phyloP scores from a whole-genome alignment of 352 stramenopile genomes.

The Elongisporangium anandrum region DNA sequence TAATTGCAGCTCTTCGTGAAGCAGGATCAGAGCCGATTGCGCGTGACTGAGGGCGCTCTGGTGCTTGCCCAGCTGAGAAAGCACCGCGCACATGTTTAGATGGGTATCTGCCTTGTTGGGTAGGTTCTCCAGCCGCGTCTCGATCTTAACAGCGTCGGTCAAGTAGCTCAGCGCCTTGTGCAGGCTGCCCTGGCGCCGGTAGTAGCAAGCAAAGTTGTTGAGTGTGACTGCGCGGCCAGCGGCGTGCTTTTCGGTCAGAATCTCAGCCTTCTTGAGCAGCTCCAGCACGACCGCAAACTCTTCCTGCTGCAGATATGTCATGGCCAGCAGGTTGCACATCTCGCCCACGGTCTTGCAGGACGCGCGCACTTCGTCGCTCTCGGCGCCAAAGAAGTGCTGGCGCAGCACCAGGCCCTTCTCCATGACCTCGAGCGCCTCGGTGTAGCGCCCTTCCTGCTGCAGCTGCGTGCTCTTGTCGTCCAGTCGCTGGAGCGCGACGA shows the following conservation, averaged over 20 bases:
- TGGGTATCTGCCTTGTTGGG: slow-evolving; percentile 92
- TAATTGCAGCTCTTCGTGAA: slow-evolving; percentile 91
- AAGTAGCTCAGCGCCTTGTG: slow-evolving; percentile 90
- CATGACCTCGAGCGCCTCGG: slow-evolving; percentile 92
- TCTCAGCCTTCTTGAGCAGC: slow-evolving; percentile 93
- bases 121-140: slow-evolving; percentile 78
- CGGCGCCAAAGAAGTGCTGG: slow-evolving; percentile 92
- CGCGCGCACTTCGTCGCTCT: slow-evolving; percentile 87
- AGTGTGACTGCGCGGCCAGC: slow-evolving; percentile 87
- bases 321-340: slow-evolving; percentile 94
- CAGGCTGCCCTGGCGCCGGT: slow-evolving; percentile 87
- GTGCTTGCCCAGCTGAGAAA: slow-evolving; percentile 91
- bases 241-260: slow-evolving; percentile 87
- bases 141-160: slow-evolving; percentile 92
- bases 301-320: slow-evolving; percentile 95
- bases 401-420: slow-evolving; percentile 90
- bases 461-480: slow-evolving; percentile 88
- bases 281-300: slow-evolving; percentile 91
- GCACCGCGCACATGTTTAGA: slow-evolving; percentile 93
- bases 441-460: slow-evolving; percentile 91
- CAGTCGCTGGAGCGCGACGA: slow-evolving; percentile 85
- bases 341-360: slow-evolving; percentile 92
- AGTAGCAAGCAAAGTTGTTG: slow-evolving; percentile 95
- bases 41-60: slow-evolving; percentile 89
- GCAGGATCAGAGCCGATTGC: slow-evolving; percentile 88